phyloP scores from a whole-genome alignment of 2,329 filamentous ascomycete species.

The Botrytis hyacinthi region DNA sequence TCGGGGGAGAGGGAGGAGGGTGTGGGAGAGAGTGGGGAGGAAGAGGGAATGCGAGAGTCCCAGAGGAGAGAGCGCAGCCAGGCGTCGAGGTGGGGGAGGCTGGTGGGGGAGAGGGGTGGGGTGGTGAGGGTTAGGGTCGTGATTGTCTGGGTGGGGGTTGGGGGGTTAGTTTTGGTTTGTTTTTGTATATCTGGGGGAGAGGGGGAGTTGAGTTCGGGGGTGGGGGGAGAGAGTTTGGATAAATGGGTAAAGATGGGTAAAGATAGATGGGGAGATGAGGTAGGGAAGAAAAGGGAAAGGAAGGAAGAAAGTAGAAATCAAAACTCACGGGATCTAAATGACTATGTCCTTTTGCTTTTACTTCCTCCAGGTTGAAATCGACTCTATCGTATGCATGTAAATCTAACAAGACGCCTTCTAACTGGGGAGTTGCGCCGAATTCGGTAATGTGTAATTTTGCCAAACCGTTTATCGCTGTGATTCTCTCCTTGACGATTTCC shows the following conservation, averaged over 20 bases:
- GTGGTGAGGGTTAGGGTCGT: constrained; percentile 75
- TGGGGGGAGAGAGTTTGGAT: too few relatives aligned
- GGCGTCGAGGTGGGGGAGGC: constrained; percentile 48
- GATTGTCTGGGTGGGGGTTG: constrained; percentile 60
- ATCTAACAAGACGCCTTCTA: constrained; percentile 85
- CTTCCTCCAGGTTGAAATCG: constrained; percentile 68
- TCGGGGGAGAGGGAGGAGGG: constrained; percentile 51
- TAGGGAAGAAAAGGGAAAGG: not conserved
- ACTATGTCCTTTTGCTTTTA: constrained; percentile 75
- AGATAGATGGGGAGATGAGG: not conserved
- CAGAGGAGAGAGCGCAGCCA: constrained; percentile 26
- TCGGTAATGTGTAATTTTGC: constrained; percentile 81
- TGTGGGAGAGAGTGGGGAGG: not conserved
- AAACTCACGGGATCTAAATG: constrained; percentile 77
- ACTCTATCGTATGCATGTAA: constrained; percentile 90
- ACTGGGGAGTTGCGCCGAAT: constrained; percentile 72
- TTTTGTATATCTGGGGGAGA: too few relatives aligned
- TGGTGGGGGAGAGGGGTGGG: constrained; percentile 54
- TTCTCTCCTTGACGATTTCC: constrained; percentile 63
- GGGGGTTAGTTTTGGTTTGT: not conserved
- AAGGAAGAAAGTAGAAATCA: not conserved
- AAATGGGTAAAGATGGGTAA: not conserved
- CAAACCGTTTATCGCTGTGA: constrained; percentile 83
- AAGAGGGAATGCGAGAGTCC: constrained; percentile 21
- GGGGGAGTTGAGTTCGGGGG: too few relatives aligned